A percentile compares a stretch with the other conserved stretches of the same genome.
These are phyloP conservation scores for Phytophthora sansomeana DNA, from an alignment of 352 stramenopile species.

Conservation along the genomic window DNA sequence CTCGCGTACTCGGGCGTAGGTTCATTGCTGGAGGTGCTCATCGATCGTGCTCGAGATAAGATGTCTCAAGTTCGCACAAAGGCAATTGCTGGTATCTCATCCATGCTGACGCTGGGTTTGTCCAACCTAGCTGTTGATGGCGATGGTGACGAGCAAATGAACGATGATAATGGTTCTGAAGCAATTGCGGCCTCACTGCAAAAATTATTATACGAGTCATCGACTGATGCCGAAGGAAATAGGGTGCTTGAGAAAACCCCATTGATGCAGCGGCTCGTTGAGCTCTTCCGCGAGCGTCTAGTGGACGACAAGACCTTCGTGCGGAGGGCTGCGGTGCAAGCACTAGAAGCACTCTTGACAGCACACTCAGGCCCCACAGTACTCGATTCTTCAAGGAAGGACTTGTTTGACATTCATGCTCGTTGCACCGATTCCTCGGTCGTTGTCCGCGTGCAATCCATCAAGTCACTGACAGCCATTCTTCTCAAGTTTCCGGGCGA, in stretches of 20 bases:
- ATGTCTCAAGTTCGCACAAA: slow-evolving; percentile 84
- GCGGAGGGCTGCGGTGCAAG: slow-evolving; percentile 79
- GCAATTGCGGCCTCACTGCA: slow-evolving; percentile 60
- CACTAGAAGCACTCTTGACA: slow-evolving; percentile 73
- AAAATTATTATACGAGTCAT: slow-evolving; percentile 56
- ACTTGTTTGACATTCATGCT: slow-evolving; percentile 82
- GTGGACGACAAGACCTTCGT: slow-evolving; percentile 88
- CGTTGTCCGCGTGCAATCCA: slow-evolving; percentile 80
- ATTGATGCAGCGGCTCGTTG: slow-evolving; percentile 73
- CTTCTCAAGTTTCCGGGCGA: slow-evolving; percentile 77
- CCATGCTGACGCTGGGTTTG: slow-evolving; percentile 63
- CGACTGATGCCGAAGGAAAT: slow-evolving; percentile 37
- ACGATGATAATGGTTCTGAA: slow-evolving; percentile 29
- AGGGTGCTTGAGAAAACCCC: slow-evolving; percentile 57
- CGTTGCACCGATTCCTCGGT: slow-evolving; percentile 81
- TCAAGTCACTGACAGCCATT: slow-evolving; percentile 83
- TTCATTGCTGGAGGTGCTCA: slow-evolving; percentile 71
- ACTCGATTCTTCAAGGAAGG: slow-evolving; percentile 60
- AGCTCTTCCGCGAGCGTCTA: slow-evolving; percentile 78
- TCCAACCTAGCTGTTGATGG: slow-evolving; percentile 40
- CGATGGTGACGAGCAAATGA: slow-evolving; percentile 38
- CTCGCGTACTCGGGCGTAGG: slow-evolving; percentile 57
- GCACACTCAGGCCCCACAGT: slow-evolving; percentile 54
- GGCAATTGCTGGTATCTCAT: slow-evolving; percentile 78
- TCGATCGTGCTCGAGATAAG: slow-evolving; percentile 80